These are phyloP conservation scores for Magnolia changhungtana DNA, from an alignment of 164 flowering plant genomes.

Conservation along the genomic window DNA sequence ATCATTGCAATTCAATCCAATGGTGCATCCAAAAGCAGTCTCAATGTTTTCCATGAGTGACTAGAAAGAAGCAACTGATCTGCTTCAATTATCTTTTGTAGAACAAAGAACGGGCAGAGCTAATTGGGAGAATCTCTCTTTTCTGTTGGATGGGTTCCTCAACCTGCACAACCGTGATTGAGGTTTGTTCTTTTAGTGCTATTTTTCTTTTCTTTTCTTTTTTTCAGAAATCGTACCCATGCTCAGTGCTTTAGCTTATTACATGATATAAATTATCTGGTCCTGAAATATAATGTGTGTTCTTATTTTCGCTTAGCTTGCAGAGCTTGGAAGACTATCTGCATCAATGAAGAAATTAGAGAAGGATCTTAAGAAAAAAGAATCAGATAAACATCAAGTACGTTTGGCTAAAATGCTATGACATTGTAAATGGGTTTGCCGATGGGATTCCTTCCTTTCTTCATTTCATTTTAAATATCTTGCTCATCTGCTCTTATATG, in stretches of 20 bases:
- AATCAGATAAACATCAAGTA: constrained; percentile 53
- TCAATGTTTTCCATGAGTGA: not conserved
- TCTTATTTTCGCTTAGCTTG: constrained; percentile 44
- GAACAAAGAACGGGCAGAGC: constrained; percentile 90
- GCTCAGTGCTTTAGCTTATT: not conserved
- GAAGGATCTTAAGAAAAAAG: constrained; percentile 54
- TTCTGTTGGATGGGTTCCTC: constrained; percentile 97
- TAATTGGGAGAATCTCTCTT: constrained; percentile 81
- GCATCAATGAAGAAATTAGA: constrained; percentile 79
- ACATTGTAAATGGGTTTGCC: not conserved
- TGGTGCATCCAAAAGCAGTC: too few relatives aligned
- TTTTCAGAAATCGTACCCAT: not conserved
- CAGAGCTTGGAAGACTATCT: constrained; percentile 92
- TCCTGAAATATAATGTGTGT: not conserved
- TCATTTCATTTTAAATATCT: constrained; percentile 1
- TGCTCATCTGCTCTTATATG: constrained; percentile 15
- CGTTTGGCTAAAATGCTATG: constrained; percentile 3
- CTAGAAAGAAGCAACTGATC: not conserved
- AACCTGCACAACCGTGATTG: constrained; percentile 65
- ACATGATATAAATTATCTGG: not conserved
- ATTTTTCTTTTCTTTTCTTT: not conserved
- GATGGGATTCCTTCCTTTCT: not conserved
- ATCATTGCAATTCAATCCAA: not conserved
- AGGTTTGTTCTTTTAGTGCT: constrained; percentile 42
- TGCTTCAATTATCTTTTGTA: constrained; percentile 17